Base-by-base conservation (phyloP, 257 asterid genomes). In the Solanum acaule region DNA sequence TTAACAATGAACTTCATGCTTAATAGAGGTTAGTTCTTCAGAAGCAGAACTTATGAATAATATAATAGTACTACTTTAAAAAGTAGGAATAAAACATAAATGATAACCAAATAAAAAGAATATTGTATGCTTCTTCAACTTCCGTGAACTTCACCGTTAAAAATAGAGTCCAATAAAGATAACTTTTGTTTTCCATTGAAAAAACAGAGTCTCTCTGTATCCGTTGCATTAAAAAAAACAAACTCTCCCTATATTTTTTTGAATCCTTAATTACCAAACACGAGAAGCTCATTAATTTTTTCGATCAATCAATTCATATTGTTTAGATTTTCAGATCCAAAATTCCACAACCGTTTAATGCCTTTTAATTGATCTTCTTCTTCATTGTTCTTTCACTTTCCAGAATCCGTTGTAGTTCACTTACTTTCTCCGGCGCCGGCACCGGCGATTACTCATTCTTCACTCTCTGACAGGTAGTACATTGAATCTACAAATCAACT, bases 241-340 rank as follows among this genome's bases (percentile, higher is more conserved):
- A 13, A 8, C 91, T 63, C 88, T 83, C 8, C 79, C 38, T 63
- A 8, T 49, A 31, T 83, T 87, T 89, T 88, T 88, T 88, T 88
- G 90, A 91, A 91, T 87, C 72, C 83, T 85, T 77, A 13, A 59
- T 71, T 67, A 87, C 85, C 10, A 38, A 38, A 90, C 98, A 94
- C 98, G 95, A 91, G 95, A 93, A 87, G 29, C 93, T 90, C 91
- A 91, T 90, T 68, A 20, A 27, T 34, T 13, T 84, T 31, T 25
- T 56, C 25, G 67, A 20, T 56, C 25, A 20, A 56, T 56, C 25
- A 20, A 56, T 56, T 56, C 67, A 20, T 56, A 56, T 56, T 25
- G 14, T 59, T 25, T 61, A 35, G 76, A 89, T 4, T 37, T 81
- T 46, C 68, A 91, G 93, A 93, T 94, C 94, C 93, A 87, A 86